Conservation (phyloP, 371 early-diverging fungal species). For the Batrachochytrium dendrobatidis region DNA sequence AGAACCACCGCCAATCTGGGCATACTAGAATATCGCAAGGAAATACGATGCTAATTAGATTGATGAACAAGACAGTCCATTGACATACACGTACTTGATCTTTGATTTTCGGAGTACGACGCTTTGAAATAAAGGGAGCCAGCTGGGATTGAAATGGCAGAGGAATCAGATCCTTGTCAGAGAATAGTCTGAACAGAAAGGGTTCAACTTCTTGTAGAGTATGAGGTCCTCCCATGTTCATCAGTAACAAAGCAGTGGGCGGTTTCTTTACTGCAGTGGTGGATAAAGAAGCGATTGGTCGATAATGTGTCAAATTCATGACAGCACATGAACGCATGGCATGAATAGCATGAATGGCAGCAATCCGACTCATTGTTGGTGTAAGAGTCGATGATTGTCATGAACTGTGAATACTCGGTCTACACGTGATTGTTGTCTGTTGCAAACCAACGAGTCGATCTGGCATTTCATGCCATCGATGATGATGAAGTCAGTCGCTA, state of each 20-base stretch:
- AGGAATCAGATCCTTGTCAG: constrained; percentile 89
- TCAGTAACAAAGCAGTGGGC: constrained; percentile 72
- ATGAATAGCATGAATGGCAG: too few species aligned
- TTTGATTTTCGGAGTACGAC: constrained; percentile 79
- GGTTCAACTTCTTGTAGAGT: constrained; percentile 68
- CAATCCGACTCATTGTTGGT: too few species aligned
- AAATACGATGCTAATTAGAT: neutral
- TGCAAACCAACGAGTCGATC: too few species aligned
- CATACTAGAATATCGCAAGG: too few species aligned
- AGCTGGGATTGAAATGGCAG: constrained; percentile 72
- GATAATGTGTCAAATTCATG: too few species aligned
- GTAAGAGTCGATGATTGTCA: too few species aligned
- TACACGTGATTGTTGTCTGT: too few species aligned
- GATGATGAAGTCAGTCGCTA: neutral
- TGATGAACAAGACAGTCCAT: neutral
- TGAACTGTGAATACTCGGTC: too few species aligned
- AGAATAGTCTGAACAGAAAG: constrained; percentile 80
- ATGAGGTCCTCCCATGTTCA: constrained; percentile 92
- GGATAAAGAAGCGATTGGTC: too few species aligned
- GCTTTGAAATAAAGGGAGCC: constrained; percentile 72
- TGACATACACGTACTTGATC: constrained; percentile 30
- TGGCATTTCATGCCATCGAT: neutral
- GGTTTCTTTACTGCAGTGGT: neutral
- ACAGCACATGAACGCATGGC: too few species aligned
- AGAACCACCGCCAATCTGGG: constrained; percentile 89